phyloP scores from a whole-genome alignment of 495 filamentous ascomycete species.

The Daldinia loculata region DNA sequence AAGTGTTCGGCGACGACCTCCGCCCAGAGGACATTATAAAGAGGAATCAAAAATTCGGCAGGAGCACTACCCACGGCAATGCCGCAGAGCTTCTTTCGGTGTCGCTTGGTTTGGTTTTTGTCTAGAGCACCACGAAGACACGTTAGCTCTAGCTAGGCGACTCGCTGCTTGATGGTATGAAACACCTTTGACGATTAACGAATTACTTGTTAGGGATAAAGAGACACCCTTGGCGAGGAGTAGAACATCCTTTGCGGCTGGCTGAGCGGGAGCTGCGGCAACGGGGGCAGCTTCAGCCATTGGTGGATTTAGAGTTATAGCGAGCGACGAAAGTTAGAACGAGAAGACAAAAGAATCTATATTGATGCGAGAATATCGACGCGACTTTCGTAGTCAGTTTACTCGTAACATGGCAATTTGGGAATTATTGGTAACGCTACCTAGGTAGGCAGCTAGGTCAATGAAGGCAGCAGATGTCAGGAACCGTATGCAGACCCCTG shows the following conservation, averaged over 20 bases:
- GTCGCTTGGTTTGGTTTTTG: constrained; percentile 22
- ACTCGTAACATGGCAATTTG: neutral
- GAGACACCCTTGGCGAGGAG: constrained; percentile 28
- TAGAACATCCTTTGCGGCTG: constrained; percentile 18
- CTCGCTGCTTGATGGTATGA: neutral
- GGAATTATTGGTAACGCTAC: too few species aligned
- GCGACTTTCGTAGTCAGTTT: neutral
- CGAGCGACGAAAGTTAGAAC: constrained; percentile 8
- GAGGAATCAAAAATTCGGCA: constrained; percentile 62
- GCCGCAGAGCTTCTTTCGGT: constrained; percentile 37
- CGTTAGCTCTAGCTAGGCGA: constrained; percentile 14
- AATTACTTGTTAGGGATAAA: constrained; percentile 22
- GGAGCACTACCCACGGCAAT: constrained; percentile 36
- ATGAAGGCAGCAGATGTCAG: neutral
- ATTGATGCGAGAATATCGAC: neutral
- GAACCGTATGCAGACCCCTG: neutral
- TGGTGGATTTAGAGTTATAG: neutral
- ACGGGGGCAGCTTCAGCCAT: constrained; percentile 25
- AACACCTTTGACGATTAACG: constrained; percentile 39
- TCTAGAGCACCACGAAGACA: constrained; percentile 22
- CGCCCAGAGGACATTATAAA: constrained; percentile 88
- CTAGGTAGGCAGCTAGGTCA: too few species aligned
- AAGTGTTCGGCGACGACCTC: constrained; percentile 64
- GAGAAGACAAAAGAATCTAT: constrained; percentile 7
- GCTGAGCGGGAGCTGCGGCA: neutral